Conservation (phyloP, 331 rosid genomes). For the Phaseolus coccineus region DNA sequence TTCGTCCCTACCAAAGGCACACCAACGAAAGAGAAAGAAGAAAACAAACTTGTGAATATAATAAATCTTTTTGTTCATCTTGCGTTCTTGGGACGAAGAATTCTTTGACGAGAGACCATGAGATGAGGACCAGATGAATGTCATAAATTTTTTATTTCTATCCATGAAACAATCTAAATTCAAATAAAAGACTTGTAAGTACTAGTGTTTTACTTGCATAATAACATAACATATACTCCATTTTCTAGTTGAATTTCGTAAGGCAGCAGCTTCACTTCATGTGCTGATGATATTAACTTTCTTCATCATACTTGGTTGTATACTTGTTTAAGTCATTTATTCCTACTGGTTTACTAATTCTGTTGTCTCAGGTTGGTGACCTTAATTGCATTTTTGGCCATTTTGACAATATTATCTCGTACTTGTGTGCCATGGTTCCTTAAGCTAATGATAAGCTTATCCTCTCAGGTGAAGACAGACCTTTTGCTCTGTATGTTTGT, state of each 20-base stretch:
- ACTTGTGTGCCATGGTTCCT: conserved; percentile 94
- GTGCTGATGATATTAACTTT: conserved; percentile 15
- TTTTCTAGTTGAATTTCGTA: neutral
- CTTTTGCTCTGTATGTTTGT: conserved; percentile 37
- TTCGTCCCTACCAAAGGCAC: neutral
- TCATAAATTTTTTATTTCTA: neutral
- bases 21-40: neutral
- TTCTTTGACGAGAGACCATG: neutral
- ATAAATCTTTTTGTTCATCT: conserved; percentile 7
- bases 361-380: conserved; percentile 69
- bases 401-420: conserved; percentile 77
- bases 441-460: conserved; percentile 92
- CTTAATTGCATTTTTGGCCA: conserved; percentile 68
- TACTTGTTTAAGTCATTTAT: conserved; percentile 26
- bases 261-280: conserved; percentile 35
- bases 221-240: neutral
- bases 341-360: conserved; percentile 38
- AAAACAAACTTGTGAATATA: neutral
- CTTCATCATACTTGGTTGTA: conserved; percentile 16
- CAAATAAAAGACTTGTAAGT: neutral
- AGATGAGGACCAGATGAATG: neutral
- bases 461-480: conserved; percentile 74
- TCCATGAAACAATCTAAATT: neutral
- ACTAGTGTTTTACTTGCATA: neutral
- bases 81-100: conserved; percentile 12